Base-by-base conservation (phyloP, 306 rosid species). In the Pachyrhizus erosus region DNA sequence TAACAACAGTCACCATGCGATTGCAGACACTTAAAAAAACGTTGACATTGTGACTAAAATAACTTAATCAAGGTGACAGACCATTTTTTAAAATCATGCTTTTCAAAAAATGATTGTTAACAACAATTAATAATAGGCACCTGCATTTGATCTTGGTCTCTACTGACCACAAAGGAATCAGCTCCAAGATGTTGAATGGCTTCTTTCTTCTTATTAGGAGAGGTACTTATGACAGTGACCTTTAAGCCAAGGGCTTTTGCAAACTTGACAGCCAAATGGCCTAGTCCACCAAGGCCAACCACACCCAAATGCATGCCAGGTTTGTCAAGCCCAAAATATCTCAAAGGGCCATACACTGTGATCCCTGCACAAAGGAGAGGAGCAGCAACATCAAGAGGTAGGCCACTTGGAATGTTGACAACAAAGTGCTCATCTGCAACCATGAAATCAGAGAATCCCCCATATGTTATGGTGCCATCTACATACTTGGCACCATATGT, bases 291-390 rank as follows among this genome's bases (percentile, higher is more conserved):
- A 51, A 17, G 58, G 10, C 58, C 58, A 17, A 51, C 58, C 21
- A 51, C 58, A 18, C 58, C 58, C 21, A 87, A 2, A 31, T 76
- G 70, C 73, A 81, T 34, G 3, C 87, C 91, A 1, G 88, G 84
- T 12, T 87, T 65, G 55, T 83, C 89, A 0, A 89, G 85, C 17
- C 83, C 90, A 43, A 27, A 89, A 18, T 77, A 49, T 62, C 84
- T 80, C 69, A 83, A 5, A 48, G 90, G 90, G 29, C 90, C 83
- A 68, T 83, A 89, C 4, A 84, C 82, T 1, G 90, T 82, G 55
- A 89, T 82, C 17, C 92, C 90, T 57, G 31, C 27, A 23, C 65
- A 49, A 3, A 49, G 57, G 57, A 49, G 23, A 15, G 57, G 57
- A 49, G 54, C 54, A 14, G 18, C 54, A 54, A 5, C 83, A n/a